These are phyloP conservation scores for Nitzschia inconspicua DNA, from an alignment of 108 stramenopile genomes.

Conservation along the genomic window DNA sequence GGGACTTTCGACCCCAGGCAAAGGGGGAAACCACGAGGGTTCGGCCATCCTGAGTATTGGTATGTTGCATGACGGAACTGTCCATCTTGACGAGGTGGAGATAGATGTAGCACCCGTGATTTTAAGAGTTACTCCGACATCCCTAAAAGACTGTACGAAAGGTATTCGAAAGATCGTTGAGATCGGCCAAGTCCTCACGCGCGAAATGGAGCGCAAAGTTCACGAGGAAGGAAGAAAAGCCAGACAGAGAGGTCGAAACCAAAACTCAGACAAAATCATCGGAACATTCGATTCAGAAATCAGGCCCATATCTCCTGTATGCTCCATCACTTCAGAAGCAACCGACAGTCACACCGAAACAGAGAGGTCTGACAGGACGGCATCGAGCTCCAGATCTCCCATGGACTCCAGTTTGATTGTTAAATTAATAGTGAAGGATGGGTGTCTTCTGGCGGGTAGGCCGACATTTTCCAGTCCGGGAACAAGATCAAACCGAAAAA, in stretches of 20 bases:
- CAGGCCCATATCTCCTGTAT: constrained; percentile 23
- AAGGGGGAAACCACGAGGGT: neutral
- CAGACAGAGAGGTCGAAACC: constrained; percentile 26
- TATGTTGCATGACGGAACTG: constrained; percentile 52
- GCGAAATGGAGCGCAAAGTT: constrained; percentile 76
- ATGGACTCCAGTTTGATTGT: constrained; percentile 68
- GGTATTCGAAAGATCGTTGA: constrained; percentile 53
- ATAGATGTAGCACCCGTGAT: constrained; percentile 56
- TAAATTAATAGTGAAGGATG: constrained; percentile 54
- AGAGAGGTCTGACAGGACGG: constrained; percentile 10
- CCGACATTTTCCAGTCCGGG: constrained; percentile 30
- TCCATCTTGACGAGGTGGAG: constrained; percentile 71
- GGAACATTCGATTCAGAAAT: neutral
- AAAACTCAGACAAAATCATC: constrained; percentile 12
- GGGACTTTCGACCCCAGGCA: neutral
- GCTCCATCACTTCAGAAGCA: constrained; percentile 10
- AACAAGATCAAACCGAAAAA: neutral
- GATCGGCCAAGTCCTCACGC: constrained; percentile 51
- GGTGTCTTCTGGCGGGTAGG: constrained; percentile 58
- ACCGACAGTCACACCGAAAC: constrained; percentile 1
- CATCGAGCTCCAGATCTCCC: constrained; percentile 5
- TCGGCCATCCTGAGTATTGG: constrained; percentile 21
- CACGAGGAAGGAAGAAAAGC: constrained; percentile 72
- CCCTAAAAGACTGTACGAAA: constrained; percentile 66
- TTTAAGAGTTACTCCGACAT: constrained; percentile 61